phyloP scores from a whole-genome alignment of 2,329 filamentous ascomycete species.

The Emmonsiellopsis sp. region DNA sequence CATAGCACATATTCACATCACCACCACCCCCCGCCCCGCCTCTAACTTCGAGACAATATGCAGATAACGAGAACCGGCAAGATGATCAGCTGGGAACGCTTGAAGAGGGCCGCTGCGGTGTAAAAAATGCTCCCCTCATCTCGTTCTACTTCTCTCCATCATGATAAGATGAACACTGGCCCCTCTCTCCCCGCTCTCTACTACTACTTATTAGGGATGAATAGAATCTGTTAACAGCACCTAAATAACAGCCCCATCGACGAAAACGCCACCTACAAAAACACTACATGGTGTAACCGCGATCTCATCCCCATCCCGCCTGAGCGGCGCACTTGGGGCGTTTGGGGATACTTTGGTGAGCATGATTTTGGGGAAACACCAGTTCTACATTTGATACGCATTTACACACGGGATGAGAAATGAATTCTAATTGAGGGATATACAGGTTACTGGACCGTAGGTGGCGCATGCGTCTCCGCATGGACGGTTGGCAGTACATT shows the following conservation, averaged over 20 bases:
- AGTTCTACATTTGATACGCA: not conserved
- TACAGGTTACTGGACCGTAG: conserved; percentile 22
- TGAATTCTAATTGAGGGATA: not conserved
- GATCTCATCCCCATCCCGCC: conserved; percentile 21
- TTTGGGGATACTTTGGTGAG: conserved; percentile 17
- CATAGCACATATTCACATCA: no score
- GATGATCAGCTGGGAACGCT: not conserved
- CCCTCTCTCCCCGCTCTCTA: not conserved
- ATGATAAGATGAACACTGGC: no score
- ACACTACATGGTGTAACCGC: conserved; percentile 20
- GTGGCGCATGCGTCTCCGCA: conserved; percentile 19
- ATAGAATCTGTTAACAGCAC: no score
- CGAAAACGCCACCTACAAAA: conserved; percentile 14
- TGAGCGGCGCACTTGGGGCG: conserved; percentile 18
- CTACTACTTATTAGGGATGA: not conserved
- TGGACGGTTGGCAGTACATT: conserved; percentile 21
- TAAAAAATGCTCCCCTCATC: not conserved
- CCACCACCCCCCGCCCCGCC: no score
- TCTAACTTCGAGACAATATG: not conserved
- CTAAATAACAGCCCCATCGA: conserved; percentile 12
- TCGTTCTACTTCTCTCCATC: not conserved
- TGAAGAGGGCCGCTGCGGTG: not conserved
- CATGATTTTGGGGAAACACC: not conserved
- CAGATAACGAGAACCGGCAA: not conserved
- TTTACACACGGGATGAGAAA: not conserved